Conservation (phyloP, 2,329 filamentous ascomycete genomes). For the Chalaropsis ovoidea region DNA sequence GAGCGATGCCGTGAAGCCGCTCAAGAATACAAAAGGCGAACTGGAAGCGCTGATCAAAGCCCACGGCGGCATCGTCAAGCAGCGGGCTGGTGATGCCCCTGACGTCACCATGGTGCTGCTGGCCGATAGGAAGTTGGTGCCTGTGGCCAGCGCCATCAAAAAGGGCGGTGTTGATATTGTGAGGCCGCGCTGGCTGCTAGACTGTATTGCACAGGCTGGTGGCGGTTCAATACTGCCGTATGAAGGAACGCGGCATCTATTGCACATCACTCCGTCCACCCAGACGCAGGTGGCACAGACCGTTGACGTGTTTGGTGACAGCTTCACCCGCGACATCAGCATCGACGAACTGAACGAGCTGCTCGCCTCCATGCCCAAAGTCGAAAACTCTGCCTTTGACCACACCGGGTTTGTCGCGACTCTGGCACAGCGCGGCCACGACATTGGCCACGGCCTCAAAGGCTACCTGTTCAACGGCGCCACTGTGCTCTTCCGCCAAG, state of each 20-base stretch:
- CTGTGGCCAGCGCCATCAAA: constrained; percentile 74
- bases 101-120: constrained; percentile 54
- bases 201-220: constrained; percentile 56
- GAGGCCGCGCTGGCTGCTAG: constrained; percentile 69
- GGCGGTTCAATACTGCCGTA: constrained; percentile 54
- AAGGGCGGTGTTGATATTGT: constrained; percentile 61
- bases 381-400: constrained; percentile 36
- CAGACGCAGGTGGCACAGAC: constrained; percentile 45
- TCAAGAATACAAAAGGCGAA: constrained; percentile 65
- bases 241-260: constrained; percentile 53
- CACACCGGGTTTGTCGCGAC: constrained; percentile 42
- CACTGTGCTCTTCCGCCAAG: constrained; percentile 35
- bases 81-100: constrained; percentile 50
- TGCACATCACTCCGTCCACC: constrained; percentile 50
- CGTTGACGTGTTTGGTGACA: constrained; percentile 70
- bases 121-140: constrained; percentile 69
- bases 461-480: constrained; percentile 45
- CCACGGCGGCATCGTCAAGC: constrained; percentile 69
- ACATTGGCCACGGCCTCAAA: constrained; percentile 39
- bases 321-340: constrained; percentile 61
- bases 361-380: constrained; percentile 42
- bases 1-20: constrained; percentile 59
- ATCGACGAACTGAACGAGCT: constrained; percentile 51
- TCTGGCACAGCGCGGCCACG: constrained; percentile 47
- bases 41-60: constrained; percentile 73